phyloP scores from a whole-genome alignment of 1,139 yeast species.

The Geotrichum reessii region DNA sequence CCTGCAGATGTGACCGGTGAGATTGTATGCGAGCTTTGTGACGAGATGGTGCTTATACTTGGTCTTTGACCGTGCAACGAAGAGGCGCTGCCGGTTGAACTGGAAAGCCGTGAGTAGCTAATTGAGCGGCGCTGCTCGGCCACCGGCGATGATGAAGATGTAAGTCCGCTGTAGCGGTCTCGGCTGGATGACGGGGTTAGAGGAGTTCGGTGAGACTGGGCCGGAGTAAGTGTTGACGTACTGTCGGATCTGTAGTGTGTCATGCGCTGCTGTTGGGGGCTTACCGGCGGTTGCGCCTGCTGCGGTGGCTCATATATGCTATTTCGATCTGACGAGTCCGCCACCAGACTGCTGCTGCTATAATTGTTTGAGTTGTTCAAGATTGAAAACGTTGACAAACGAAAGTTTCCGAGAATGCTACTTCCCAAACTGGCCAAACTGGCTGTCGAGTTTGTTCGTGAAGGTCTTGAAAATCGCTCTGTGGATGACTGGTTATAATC shows the following conservation, averaged over 20 bases:
- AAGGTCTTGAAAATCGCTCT: neutral
- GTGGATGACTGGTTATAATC: neutral
- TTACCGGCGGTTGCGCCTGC: neutral
- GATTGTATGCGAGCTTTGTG: neutral
- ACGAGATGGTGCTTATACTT: neutral
- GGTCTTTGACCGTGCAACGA: slow-evolving; percentile 3
- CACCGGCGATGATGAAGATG: slow-evolving; percentile 9
- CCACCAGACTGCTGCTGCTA: neutral
- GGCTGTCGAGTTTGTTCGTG: slow-evolving; percentile 13
- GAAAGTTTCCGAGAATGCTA: slow-evolving; percentile 29
- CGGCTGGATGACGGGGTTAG: slow-evolving; percentile 2
- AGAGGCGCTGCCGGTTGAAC: neutral
- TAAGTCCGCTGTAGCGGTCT: slow-evolving; percentile 12
- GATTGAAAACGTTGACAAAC: slow-evolving; percentile 27
- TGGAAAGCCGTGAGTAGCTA: neutral
- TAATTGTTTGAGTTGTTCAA: slow-evolving; percentile 11
- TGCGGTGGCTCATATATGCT: neutral
- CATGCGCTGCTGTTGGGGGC: neutral
- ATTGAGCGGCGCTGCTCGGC: slow-evolving; percentile 4
- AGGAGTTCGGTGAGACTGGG: neutral
- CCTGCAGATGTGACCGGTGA: neutral
- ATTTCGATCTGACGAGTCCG: neutral
- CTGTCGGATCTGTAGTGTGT: slow-evolving; percentile 5
- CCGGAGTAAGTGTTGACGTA: neutral
- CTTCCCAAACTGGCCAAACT: slow-evolving; percentile 24